Percentiles rank a stretch among this genome's conserved stretches.
These are phyloP conservation scores for Barbatosphaeria neglecta DNA, from an alignment of 495 filamentous ascomycete species.

Conservation along the genomic window DNA sequence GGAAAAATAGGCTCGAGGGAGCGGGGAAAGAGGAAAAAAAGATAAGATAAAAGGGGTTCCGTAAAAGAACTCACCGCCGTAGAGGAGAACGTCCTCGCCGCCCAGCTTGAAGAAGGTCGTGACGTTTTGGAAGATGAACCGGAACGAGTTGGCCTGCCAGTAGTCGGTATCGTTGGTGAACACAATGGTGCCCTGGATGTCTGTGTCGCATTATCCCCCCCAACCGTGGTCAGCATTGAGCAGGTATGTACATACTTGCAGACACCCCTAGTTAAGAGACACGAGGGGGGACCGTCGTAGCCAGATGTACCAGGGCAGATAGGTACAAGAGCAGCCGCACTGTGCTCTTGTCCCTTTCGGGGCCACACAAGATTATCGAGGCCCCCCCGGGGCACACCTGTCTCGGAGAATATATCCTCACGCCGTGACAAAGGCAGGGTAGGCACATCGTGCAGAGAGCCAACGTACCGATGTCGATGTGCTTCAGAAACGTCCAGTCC, in stretches of 20 bases:
- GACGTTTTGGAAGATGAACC: conserved; percentile 51
- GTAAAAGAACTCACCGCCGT: conserved; percentile 29
- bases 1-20: not conserved
- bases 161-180: conserved; percentile 58
- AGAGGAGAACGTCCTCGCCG: conserved; percentile 57
- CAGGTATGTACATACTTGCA: no score
- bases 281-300: not conserved
- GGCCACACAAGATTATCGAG: not conserved
- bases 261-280: not conserved
- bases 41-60: no score
- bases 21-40: not conserved
- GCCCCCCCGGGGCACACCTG: not conserved
- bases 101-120: conserved; percentile 61
- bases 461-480: conserved; percentile 43
- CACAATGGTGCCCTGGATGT: conserved; percentile 10
- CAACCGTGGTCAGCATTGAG: no score
- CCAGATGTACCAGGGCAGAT: no score
- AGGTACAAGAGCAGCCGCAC: not conserved
- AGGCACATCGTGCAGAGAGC: not conserved
- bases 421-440: not conserved
- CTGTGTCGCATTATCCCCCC: conserved; percentile 1
- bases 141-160: conserved; percentile 52
- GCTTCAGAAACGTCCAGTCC: conserved; percentile 50
- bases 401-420: not conserved
- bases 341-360: not conserved